Conservation (phyloP, 345 rosid genomes). For the Arabidopsis suecica region DNA sequence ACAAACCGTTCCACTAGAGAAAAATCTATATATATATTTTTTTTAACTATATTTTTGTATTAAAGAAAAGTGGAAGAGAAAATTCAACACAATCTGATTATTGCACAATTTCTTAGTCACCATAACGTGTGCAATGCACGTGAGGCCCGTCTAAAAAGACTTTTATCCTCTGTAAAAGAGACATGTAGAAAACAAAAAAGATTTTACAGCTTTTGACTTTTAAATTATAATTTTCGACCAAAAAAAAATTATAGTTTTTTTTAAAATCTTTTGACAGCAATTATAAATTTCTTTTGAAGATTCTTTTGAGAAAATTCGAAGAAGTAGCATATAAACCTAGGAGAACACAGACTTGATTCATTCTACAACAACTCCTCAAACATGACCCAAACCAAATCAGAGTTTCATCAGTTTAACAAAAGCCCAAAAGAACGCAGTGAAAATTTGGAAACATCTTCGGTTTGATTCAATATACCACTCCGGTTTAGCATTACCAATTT, state of each 20-base stretch:
- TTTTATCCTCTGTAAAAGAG: too few relatives aligned
- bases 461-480: background rate
- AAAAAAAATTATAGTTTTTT: too few relatives aligned
- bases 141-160: background rate
- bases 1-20: too few relatives aligned
- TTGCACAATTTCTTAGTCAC: background rate
- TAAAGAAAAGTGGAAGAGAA: background rate
- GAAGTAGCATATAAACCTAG: background rate
- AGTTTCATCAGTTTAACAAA: constrained; percentile 15
- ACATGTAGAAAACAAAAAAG: too few relatives aligned
- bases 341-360: background rate
- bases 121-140: constrained; percentile 31
- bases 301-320: too few relatives aligned
- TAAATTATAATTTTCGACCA: too few relatives aligned
- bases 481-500: constrained; percentile 14
- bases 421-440: background rate
- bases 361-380: constrained; percentile 1
- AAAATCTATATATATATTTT: too few relatives aligned
- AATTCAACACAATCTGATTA: background rate
- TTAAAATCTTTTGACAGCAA: too few relatives aligned
- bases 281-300: too few relatives aligned
- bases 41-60: too few relatives aligned
- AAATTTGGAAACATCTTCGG: background rate
- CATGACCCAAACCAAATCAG: constrained; percentile 13
- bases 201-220: too few relatives aligned